Evolutionary conservation across 2,329 filamentous ascomycete species (phyloP).

Genomic region (Ophiocordyceps robertsii): DNA sequence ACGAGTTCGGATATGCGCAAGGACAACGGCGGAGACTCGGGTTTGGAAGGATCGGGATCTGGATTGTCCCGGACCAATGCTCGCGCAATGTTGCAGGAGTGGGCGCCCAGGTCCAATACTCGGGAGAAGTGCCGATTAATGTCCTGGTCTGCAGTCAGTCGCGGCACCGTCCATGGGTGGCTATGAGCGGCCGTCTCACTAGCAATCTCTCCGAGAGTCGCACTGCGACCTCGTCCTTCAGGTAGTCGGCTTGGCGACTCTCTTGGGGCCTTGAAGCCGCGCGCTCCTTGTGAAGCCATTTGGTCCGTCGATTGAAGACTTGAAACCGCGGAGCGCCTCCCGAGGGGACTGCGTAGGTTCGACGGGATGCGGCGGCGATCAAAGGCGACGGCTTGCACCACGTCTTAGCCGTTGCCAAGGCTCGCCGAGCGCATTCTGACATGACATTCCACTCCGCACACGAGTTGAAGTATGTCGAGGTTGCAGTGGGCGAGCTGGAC

Average conservation of each 20-base stretch:
- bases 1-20: conserved; percentile 60
- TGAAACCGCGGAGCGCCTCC: conserved; percentile 67
- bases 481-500: too few species aligned
- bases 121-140: conserved; percentile 79
- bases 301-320: conserved; percentile 79
- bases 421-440: conserved; percentile 13
- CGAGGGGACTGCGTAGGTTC: conserved; percentile 65
- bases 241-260: conserved; percentile 76
- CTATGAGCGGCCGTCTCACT: conserved; percentile 25
- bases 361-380: conserved; percentile 14
- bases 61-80: conserved; percentile 61
- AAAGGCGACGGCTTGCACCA: conserved; percentile 9
- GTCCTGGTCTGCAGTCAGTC: conserved; percentile 39
- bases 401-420: conserved; percentile 12
- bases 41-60: conserved; percentile 42
- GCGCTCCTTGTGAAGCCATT: conserved; percentile 85
- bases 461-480: too few species aligned
- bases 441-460: conserved; percentile 14
- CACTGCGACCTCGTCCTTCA: conserved; percentile 82
- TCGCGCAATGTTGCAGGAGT: conserved; percentile 86
- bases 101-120: conserved; percentile 86
- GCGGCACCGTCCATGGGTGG: neutral
- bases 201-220: conserved; percentile 77
- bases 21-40: conserved; percentile 52
- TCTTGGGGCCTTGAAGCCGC: conserved; percentile 56